Evolutionary conservation across 169 alveolate species (phyloP).

Genomic region (Amoebophrya sp.): DNA sequence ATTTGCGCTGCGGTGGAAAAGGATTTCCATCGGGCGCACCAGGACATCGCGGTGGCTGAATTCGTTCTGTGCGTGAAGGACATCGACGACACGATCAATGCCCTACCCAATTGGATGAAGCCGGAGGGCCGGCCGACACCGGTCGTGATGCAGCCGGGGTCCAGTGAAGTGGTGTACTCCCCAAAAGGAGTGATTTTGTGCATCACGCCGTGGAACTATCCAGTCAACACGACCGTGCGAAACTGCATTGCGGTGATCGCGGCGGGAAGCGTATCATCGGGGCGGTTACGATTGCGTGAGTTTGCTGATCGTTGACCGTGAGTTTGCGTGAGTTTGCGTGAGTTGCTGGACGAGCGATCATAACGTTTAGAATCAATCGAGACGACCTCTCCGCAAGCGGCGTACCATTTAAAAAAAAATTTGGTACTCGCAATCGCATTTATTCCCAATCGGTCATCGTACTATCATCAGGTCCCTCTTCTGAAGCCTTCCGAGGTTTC

Average conservation of each 20-base stretch:
- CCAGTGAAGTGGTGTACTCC: neutral
- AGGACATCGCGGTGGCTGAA: neutral
- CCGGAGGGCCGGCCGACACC: neutral
- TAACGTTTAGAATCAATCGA: too few species aligned
- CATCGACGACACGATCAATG: neutral
- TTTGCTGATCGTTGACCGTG: too few species aligned
- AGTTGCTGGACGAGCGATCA: too few species aligned
- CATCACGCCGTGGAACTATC: conserved; percentile 4
- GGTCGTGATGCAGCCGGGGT: neutral
- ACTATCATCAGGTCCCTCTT: neutral
- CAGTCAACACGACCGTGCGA: neutral
- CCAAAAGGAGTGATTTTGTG: neutral
- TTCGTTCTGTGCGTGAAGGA: neutral
- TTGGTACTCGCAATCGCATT: neutral
- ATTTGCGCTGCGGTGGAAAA: neutral
- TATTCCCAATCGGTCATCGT: neutral
- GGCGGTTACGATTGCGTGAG: too few species aligned
- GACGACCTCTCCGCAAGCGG: too few species aligned
- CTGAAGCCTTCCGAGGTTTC: neutral
- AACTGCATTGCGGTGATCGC: neutral
- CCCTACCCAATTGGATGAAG: neutral
- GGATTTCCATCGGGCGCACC: neutral
- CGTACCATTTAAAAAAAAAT: too few species aligned
- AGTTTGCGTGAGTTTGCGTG: too few species aligned
- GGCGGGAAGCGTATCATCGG: neutral